phyloP scores from a whole-genome alignment of 2,329 filamentous ascomycete genomes.

The Cytospora paraplurivora region DNA sequence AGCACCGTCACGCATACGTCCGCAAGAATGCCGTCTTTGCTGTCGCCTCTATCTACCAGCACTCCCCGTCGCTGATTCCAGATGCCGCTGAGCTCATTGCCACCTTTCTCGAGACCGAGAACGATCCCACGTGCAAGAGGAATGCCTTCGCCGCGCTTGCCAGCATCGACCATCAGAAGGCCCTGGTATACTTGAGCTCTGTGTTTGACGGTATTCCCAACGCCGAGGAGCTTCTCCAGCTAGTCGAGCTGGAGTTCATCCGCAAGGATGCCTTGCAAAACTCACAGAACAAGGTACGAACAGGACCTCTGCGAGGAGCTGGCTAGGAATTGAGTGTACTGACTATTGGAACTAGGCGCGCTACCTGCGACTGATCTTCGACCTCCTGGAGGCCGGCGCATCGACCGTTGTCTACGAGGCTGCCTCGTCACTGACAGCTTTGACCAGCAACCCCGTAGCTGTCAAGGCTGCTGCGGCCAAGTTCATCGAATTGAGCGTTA shows the following conservation, averaged over 20 bases:
- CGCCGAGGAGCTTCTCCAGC: conserved; percentile 87
- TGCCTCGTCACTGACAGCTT: conserved; percentile 87
- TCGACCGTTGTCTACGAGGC: conserved; percentile 98
- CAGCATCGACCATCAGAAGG: conserved; percentile 91
- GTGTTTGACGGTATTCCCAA: conserved; percentile 94
- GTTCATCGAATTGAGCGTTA: conserved; percentile 95
- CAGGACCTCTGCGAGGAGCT: not conserved
- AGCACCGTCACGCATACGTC: conserved; percentile 96
- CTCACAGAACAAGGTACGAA: conserved; percentile 81
- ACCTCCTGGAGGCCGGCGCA: conserved; percentile 87
- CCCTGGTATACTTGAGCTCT: conserved; percentile 80
- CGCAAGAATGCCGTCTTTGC: conserved; percentile 98
- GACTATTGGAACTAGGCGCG: conserved; percentile 60
- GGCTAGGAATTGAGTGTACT: conserved; percentile 31
- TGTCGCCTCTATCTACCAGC: conserved; percentile 86
- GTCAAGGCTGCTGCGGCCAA: conserved; percentile 96
- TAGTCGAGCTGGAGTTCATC: conserved; percentile 96
- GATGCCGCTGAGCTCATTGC: conserved; percentile 92
- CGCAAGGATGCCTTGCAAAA: conserved; percentile 96
- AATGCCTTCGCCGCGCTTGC: conserved; percentile 94
- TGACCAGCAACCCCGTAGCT: conserved; percentile 95
- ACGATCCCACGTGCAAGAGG: conserved; percentile 92
- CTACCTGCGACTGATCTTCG: conserved; percentile 93
- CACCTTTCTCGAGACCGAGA: conserved; percentile 86
- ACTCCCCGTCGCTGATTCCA: conserved; percentile 89